Conservation (phyloP, 495 filamentous ascomycete genomes). For the Bombardia bombarda region DNA sequence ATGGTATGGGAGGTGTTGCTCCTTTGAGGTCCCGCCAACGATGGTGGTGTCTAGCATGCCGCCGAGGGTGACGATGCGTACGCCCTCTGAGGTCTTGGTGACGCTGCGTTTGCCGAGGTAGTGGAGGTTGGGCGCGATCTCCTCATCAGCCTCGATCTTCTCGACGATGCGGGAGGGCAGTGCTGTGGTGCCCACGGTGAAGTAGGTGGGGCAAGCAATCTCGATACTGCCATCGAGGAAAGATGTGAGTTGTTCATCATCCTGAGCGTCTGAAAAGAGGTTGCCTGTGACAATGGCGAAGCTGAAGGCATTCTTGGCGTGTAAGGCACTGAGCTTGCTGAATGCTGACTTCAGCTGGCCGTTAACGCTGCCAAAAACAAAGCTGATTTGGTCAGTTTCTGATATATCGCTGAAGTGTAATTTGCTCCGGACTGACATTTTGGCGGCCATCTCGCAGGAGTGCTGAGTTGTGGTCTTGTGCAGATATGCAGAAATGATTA, state of each 20-base stretch:
- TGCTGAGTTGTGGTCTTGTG: too few relatives aligned
- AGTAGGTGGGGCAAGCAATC: slow-evolving; percentile 79
- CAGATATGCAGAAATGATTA: too few relatives aligned
- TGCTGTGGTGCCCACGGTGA: slow-evolving; percentile 60
- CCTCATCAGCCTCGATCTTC: slow-evolving; percentile 61
- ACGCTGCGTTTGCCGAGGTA: slow-evolving; percentile 78
- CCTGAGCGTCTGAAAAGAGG: slow-evolving; percentile 56
- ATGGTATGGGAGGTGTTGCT: slow-evolving; percentile 61
- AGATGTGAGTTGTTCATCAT: slow-evolving; percentile 49
- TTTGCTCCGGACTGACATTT: slow-evolving; percentile 19
- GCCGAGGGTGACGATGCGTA: slow-evolving; percentile 75
- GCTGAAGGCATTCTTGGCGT: slow-evolving; percentile 77
- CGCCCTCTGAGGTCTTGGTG: slow-evolving; percentile 82
- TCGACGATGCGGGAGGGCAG: slow-evolving; percentile 62
- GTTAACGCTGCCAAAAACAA: slow-evolving; percentile 73
- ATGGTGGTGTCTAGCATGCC: slow-evolving; percentile 52
- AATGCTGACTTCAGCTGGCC: slow-evolving; percentile 68
- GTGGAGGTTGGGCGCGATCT: slow-evolving; percentile 80
- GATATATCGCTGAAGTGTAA: slow-evolving; percentile 5
- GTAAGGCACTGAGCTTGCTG: slow-evolving; percentile 66
- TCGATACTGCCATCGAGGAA: slow-evolving; percentile 62
- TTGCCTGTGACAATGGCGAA: slow-evolving; percentile 80
- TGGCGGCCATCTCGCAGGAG: slow-evolving; percentile 20
- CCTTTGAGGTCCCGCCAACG: slow-evolving; percentile 45
- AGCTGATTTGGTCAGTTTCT: slow-evolving; percentile 44